These are phyloP conservation scores for Macaranga tanarius DNA, from an alignment of 441 rosid genomes.

Conservation along the genomic window DNA sequence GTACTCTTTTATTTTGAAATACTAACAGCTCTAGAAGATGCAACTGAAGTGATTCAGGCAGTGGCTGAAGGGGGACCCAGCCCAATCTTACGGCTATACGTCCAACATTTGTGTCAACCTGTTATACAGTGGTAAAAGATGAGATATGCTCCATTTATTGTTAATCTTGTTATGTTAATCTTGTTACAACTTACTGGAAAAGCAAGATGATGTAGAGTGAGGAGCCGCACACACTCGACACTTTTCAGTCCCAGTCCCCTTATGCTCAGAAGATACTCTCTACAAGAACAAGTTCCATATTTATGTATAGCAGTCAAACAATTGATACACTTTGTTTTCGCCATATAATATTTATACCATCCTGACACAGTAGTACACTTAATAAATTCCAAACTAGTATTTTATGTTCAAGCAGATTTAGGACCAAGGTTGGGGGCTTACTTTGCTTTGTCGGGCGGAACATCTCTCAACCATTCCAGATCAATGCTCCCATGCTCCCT, in stretches of 20 bases:
- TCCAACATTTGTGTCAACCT: constrained; percentile 99
- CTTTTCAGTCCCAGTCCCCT: constrained; percentile 93
- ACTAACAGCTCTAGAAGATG: constrained; percentile 95
- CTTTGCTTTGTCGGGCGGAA: constrained; percentile 83
- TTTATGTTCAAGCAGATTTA: background rate
- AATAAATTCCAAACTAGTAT: background rate
- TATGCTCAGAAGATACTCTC: constrained; percentile 84
- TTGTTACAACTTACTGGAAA: constrained; percentile 69
- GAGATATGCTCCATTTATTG: constrained; percentile 7
- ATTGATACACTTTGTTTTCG: background rate
- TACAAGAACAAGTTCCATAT: constrained; percentile 30
- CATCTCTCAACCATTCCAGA: constrained; percentile 92
- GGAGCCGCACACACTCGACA: constrained; percentile 92
- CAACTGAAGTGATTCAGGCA: constrained; percentile 89
- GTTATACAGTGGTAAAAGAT: constrained; percentile 27
- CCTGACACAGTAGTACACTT: background rate
- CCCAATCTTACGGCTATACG: constrained; percentile 94
- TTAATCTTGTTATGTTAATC: constrained; percentile 3
- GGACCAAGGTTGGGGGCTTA: constrained; percentile 28
- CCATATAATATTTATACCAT: background rate
- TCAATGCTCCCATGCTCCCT: constrained; percentile 79
- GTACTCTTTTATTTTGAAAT: background rate
- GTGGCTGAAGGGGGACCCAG: constrained; percentile 96
- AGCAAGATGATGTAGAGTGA: constrained; percentile 93
- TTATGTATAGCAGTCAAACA: background rate